Conservation (phyloP, 2,329 filamentous ascomycete genomes). For the Chaetomiaceae sp. region DNA sequence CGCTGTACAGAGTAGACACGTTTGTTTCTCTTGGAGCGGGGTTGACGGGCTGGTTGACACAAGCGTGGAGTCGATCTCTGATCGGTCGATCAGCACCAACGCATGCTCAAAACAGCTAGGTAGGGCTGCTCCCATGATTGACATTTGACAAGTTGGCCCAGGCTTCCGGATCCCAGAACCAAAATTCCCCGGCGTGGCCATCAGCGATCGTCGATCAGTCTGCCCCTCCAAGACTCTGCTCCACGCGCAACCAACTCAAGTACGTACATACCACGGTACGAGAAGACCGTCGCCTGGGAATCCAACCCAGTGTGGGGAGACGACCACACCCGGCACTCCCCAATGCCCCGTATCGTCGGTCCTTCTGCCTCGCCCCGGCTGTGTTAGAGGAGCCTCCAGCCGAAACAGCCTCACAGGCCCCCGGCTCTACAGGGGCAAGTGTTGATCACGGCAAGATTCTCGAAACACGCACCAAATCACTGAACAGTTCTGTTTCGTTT, state of each 20-base stretch:
- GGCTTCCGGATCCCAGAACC: slow-evolving; percentile 3
- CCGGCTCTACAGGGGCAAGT: no score
- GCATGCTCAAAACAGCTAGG: neutral
- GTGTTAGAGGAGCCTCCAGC: neutral
- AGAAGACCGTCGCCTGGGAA: no score
- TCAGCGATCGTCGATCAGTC: neutral
- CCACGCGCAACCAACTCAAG: no score
- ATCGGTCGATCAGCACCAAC: neutral
- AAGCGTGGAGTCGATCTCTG: slow-evolving; percentile 1
- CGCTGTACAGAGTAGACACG: neutral
- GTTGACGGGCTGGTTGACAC: neutral
- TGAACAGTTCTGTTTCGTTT: slow-evolving; percentile 18
- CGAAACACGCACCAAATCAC: slow-evolving; percentile 5
- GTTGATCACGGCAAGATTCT: neutral
- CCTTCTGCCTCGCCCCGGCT: neutral
- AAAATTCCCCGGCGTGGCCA: neutral
- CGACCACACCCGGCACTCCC: neutral
- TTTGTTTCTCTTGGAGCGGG: neutral
- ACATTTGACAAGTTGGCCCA: no score
- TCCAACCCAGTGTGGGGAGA: no score
- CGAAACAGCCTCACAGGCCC: slow-evolving; percentile 6
- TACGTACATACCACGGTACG: no score
- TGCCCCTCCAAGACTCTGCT: neutral
- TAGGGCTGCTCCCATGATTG: neutral
- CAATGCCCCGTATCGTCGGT: neutral